Evolutionary conservation across 768 basidiomycete species (phyloP), one percentile per base, ranked within the genome.

Genomic region (Auricularia heimuer): DNA sequence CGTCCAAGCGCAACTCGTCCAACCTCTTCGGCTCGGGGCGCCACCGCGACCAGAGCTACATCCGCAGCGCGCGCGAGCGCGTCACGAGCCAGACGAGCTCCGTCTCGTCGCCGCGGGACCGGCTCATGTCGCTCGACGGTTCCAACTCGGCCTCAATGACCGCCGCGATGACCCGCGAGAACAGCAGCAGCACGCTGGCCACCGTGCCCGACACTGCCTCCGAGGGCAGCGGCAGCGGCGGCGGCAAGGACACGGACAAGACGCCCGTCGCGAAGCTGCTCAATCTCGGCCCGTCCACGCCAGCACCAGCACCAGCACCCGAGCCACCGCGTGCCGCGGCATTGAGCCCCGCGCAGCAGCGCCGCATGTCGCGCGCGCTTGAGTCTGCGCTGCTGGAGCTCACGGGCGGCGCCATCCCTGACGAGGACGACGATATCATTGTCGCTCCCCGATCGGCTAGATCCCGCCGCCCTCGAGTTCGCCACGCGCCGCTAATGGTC

Each of bases 11-110:
- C 58, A 89, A 89, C 74, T 92, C 90, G 78, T 92, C 92, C 73
- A 92, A 92, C 71, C 78, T 94, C 62, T 93, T 92, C 67, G 87
- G 89, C 60, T 92, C 91, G 18, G 85, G 87, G n/a, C 82, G 86
- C 64, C 80, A 91, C 69, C 81, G 87, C 64, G 91, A 93, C 73
- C 85, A 90, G 71, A 78, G 79, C 10, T 89, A 92, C 73, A 73
- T 89, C 70, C 84, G 85, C 66, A 83, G 79, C 71, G 79, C 56
- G 29, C 56, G 56, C 34, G 79, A 29, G 16, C 56, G 56, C 24
- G 60, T 35, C 56, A 60, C 29, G 14, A 60, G 56, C 56, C 29
- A 35, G 29, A 60, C 56, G 4, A 60, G 56, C 34, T 35, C 24
- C 11, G 2, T 33, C 18, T 29, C 34, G 11, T 35, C 29, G 16